Evolutionary conservation across 148 eudicot genomes (phyloP).

Genomic region (Rhododendron ferrugineum): DNA sequence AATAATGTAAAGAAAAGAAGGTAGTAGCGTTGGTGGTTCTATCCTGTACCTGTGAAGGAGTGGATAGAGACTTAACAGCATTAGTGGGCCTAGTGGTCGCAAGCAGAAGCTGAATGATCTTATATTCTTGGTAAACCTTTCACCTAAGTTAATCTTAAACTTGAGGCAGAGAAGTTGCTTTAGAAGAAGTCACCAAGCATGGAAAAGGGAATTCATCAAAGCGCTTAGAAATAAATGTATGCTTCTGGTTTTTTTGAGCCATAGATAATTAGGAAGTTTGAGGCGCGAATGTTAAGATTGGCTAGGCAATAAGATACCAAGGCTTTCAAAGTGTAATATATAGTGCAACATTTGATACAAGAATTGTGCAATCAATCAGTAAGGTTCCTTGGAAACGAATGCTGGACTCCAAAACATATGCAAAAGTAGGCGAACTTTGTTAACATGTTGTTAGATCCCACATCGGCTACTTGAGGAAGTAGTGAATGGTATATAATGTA

Average conservation of each 20-base stretch:
- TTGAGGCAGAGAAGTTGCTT: neutral
- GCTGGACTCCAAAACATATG: neutral
- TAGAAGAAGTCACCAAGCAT: neutral
- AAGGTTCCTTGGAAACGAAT: neutral
- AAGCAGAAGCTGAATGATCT: too few relatives aligned
- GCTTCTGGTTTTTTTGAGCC: neutral
- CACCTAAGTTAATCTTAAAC: neutral
- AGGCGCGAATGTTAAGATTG: neutral
- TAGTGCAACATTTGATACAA: neutral
- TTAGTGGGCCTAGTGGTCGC: too few relatives aligned
- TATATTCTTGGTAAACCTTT: neutral
- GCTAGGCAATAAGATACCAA: neutral
- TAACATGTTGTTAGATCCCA: neutral
- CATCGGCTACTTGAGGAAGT: too few relatives aligned
- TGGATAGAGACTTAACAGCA: too few relatives aligned
- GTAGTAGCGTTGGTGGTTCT: too few relatives aligned
- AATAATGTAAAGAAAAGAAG: too few relatives aligned
- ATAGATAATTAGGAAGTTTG: neutral
- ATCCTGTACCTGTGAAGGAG: too few relatives aligned
- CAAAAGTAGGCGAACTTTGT: neutral
- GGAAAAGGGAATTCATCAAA: neutral
- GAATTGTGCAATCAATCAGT: neutral
- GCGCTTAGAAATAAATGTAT: neutral
- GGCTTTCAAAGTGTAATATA: neutral
- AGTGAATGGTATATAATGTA: too few relatives aligned